Conservation (phyloP, 2,329 filamentous ascomycete species). For the Davidsoniella virescens region DNA sequence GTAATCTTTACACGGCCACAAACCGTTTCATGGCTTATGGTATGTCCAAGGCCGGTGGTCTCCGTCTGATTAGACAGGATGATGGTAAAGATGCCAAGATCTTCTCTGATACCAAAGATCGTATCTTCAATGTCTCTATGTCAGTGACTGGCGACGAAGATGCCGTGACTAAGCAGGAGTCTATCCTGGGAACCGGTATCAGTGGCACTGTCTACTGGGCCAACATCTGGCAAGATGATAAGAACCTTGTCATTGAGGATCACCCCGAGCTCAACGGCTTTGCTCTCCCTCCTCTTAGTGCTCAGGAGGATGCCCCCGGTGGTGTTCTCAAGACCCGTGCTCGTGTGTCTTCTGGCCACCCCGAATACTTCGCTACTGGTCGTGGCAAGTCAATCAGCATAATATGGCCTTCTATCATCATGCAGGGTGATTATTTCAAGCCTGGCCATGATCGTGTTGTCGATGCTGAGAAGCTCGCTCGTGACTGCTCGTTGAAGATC, state of each 20-base stretch:
- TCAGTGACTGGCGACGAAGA: slow-evolving; percentile 38
- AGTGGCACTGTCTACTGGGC: slow-evolving; percentile 97
- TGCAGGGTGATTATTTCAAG: slow-evolving; percentile 47
- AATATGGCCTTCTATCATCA: slow-evolving; percentile 51
- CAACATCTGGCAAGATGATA: slow-evolving; percentile 57
- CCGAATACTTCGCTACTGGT: slow-evolving; percentile 88
- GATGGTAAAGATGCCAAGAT: slow-evolving; percentile 84
- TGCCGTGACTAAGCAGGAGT: slow-evolving; percentile 41
- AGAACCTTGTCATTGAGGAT: slow-evolving; percentile 56
- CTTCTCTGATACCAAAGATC: slow-evolving; percentile 80
- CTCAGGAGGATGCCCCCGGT: slow-evolving; percentile 76
- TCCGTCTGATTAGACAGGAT: slow-evolving; percentile 86
- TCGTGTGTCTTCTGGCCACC: slow-evolving; percentile 73
- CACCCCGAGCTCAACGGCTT: slow-evolving; percentile 75
- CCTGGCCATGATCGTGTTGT: slow-evolving; percentile 51
- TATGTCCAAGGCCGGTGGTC: slow-evolving; percentile 80
- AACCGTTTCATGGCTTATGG: slow-evolving; percentile 88
- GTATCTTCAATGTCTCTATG: slow-evolving; percentile 84
- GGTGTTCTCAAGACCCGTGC: slow-evolving; percentile 92
- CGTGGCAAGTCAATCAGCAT: slow-evolving; percentile 93
- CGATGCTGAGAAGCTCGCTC: slow-evolving; percentile 74
- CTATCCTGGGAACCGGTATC: slow-evolving; percentile 80
- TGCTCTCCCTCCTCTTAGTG: slow-evolving; percentile 70
- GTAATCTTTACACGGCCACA: slow-evolving; percentile 78
- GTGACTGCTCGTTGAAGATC: slow-evolving; percentile 79